Base-by-base conservation (phyloP, 768 basidiomycete species). In the Collybia mongolica region DNA sequence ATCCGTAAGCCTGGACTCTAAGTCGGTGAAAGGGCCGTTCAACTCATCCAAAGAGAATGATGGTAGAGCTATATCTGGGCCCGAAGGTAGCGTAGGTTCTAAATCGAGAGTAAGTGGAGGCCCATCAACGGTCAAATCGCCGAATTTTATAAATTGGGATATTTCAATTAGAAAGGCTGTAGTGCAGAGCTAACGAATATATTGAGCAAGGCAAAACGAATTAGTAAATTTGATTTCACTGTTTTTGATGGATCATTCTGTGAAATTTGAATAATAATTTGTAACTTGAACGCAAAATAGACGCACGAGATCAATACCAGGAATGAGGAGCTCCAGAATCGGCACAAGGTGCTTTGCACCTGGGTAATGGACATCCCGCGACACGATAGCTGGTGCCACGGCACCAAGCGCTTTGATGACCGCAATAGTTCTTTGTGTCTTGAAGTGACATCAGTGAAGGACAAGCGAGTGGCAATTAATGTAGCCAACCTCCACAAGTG, bases 331-430 rank as follows among this genome's bases (percentile, higher is more conserved):
- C 48, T 93, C 83, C 54, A 96, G 74, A 39, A 94, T 84, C 4
- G 86, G 83, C 9, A 90, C 72, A 9, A 96, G 76, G 64, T 90
- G 80, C 62, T 91, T 91, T 2, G 88, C 90, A 12, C 93, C 92
- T 5, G 82, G 76, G 55, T 90, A 88, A 67, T 90, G 90, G 11
- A 91, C 79, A 17, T 84, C 72, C 2, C 92, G 80, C 35, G 84
- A 89, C n/a, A 89, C 81, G 35, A 96, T 76, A 3, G 90, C 83
- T 19, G 88, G 85, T 7, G 86, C 84, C n/a, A 91, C 73, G 37
- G 89, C 87, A 24, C 88, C 84, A 6, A 94, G 74, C 2, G 90
- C 90, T 54, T 90, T 91, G 64, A 94, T 92, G 22, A 91, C 84
- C 7, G 93, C 86, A 39, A 88, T 79, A 0, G 91, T 94, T 43